These are phyloP conservation scores for Diplotaxis tenuifolia DNA, from an alignment of 345 rosid species.

Conservation along the genomic window DNA sequence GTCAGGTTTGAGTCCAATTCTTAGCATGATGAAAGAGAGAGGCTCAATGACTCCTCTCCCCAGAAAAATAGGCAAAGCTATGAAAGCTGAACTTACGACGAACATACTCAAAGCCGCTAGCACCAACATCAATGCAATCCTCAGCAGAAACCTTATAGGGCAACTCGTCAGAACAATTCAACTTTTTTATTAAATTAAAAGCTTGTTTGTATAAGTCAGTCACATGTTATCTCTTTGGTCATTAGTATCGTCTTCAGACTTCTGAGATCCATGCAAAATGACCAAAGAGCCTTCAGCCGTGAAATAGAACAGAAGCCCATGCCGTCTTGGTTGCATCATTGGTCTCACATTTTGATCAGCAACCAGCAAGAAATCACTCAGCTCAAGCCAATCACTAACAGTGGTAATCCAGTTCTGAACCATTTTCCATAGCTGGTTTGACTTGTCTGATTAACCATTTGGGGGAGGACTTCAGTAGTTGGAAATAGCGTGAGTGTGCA, in stretches of 20 bases:
- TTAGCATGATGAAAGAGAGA: not conserved
- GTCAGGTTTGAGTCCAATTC: not conserved
- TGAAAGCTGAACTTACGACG: not conserved
- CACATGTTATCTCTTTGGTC: slow-evolving; percentile 7
- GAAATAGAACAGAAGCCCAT: not conserved
- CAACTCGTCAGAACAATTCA: slow-evolving; percentile 3
- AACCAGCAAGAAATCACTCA: slow-evolving; percentile 21
- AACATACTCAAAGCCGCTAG: slow-evolving; percentile 27
- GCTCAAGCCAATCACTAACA: slow-evolving; percentile 20
- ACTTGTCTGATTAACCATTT: not conserved
- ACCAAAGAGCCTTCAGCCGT: slow-evolving; percentile 22
- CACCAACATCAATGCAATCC: slow-evolving; percentile 19
- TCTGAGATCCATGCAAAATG: not conserved
- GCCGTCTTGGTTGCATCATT: not conserved
- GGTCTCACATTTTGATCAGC: slow-evolving; percentile 7
- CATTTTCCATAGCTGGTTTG: not conserved
- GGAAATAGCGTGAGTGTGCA: not conserved
- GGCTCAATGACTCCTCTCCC: slow-evolving; percentile 11
- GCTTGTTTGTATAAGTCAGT: not conserved
- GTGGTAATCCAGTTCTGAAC: slow-evolving; percentile 19
- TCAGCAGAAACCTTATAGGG: slow-evolving; percentile 6
- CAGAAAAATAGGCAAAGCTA: slow-evolving; percentile 26
- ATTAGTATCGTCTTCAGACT: slow-evolving; percentile 2
- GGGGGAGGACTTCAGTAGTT: not conserved
- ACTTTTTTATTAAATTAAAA: not conserved